Base-by-base conservation (phyloP, 2,329 filamentous ascomycete species). In the Didymella pomorum region DNA sequence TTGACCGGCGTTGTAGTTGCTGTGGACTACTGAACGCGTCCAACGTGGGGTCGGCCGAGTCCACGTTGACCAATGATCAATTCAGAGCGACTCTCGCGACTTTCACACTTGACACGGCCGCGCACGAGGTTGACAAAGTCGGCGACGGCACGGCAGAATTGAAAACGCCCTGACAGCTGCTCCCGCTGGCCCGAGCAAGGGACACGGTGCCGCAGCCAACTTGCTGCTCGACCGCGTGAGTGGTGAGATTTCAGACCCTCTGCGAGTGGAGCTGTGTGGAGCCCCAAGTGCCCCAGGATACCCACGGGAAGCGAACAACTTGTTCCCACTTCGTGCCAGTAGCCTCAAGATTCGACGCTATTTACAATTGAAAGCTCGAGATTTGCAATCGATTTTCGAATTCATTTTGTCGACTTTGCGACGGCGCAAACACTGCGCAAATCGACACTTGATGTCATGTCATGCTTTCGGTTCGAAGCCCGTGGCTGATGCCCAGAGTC, bases 401-500 rank as follows among this genome's bases (percentile, higher is more conserved):
- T 31, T 39, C 25, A 37, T 37, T 42, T 39, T 46, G 43, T 49
- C 28, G 7, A 31, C n/a, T 25, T 42, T 18, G 28, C 33, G 21
- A 42, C 37, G 35, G 46, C 25, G 39, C 39, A 10, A 33, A 48
- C 18, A 35, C 21, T 49, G 55, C 43, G 25, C 26, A 45, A 33
- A 58, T 46, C 33, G 49, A 50, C 42, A 50, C 9, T 50, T 60
- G 59, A 54, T 50, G 61, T 64, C 64, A 61, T 64, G 65, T 63
- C 63, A 66, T 64, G 60, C 60, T 60, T 65, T 56, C 51, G 55
- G 45, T 29, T 51, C 62, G 54, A 62, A 54, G 60, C 48, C 55
- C 52, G 61, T 62, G 63, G 63, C 66, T 67, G 62, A 56, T 62
- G 68, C 67, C 69, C 56, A 71, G 68, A 56, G 50, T 67, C 66